phyloP scores from a whole-genome alignment of 352 stramenopile species.

The Pythium coloratum region DNA sequence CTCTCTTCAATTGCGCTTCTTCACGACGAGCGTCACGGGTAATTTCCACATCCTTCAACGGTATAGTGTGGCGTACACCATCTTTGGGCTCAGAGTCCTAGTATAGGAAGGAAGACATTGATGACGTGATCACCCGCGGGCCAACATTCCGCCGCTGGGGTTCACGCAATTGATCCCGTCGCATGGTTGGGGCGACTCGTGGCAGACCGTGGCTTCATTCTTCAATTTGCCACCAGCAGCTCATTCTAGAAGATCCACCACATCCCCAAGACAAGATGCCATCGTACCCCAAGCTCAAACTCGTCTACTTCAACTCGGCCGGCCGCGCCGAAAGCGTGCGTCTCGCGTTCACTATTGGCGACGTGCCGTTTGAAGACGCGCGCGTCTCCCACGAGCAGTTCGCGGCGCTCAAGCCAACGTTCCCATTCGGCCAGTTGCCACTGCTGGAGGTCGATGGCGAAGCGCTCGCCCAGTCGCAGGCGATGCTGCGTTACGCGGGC shows the following conservation, averaged over 20 bases:
- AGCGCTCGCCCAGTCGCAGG: conserved; percentile 34
- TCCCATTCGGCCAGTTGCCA: conserved; percentile 37
- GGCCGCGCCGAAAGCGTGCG: conserved; percentile 37
- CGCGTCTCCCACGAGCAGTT: conserved; percentile 36
- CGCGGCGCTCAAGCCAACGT: conserved; percentile 25
- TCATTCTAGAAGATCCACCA: background rate
- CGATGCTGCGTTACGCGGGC: conserved; percentile 40
- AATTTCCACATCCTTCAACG: background rate
- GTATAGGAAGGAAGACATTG: background rate
- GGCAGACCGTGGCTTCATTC: conserved; percentile 6
- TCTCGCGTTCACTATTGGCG: conserved; percentile 33
- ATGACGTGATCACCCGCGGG: background rate
- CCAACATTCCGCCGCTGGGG: background rate
- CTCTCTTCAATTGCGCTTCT: background rate
- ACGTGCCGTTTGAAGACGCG: conserved; percentile 43
- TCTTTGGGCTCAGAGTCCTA: background rate
- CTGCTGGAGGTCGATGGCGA: conserved; percentile 36
- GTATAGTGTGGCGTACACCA: background rate
- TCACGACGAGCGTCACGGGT: background rate
- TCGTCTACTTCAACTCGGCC: conserved; percentile 44
- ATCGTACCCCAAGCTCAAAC: conserved; percentile 29
- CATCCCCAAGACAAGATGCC: conserved; percentile 16
- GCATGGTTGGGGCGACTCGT: conserved; percentile 1
- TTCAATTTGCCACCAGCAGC: conserved; percentile 1
- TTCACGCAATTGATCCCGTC: conserved; percentile 4